A percentile compares a stretch with the other conserved stretches of the same genome.
These are phyloP conservation scores for Vigna unguiculata DNA, from an alignment of 306 rosid species.

Conservation along the genomic window DNA sequence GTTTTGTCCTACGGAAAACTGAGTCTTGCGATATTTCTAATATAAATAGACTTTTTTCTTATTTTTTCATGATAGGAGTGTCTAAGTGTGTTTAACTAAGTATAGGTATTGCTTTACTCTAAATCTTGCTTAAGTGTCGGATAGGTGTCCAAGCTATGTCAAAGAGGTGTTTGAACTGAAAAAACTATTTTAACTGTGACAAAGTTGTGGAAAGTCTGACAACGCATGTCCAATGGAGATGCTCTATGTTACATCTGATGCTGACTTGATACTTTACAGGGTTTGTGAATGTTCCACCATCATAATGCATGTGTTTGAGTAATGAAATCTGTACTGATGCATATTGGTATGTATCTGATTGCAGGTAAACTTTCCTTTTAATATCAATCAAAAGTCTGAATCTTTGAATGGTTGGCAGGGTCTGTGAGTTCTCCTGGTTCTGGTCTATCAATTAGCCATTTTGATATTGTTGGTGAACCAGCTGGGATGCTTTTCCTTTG, in stretches of 20 bases:
- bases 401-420: slow-evolving; percentile 95
- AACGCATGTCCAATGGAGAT: background rate
- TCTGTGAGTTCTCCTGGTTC: slow-evolving; percentile 45
- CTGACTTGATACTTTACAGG: slow-evolving; percentile 3
- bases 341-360: slow-evolving; percentile 61
- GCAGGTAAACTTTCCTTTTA: slow-evolving; percentile 80
- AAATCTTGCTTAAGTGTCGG: no score
- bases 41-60: no score
- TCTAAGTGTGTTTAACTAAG: no score
- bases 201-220: no score
- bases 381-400: slow-evolving; percentile 80
- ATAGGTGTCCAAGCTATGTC: no score
- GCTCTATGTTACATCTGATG: background rate
- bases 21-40: no score
- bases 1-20: no score
- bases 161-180: no score
- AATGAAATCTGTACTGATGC: slow-evolving; percentile 56
- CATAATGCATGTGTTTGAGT: slow-evolving; percentile 28
- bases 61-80: no score
- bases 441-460: slow-evolving; percentile 61
- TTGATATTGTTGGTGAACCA: slow-evolving; percentile 68
- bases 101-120: no score
- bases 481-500: slow-evolving; percentile 78
- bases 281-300: slow-evolving; percentile 17
- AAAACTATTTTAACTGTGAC: no score